Conservation (phyloP, 768 basidiomycete genomes). For the Pisolithus tinctorius region DNA sequence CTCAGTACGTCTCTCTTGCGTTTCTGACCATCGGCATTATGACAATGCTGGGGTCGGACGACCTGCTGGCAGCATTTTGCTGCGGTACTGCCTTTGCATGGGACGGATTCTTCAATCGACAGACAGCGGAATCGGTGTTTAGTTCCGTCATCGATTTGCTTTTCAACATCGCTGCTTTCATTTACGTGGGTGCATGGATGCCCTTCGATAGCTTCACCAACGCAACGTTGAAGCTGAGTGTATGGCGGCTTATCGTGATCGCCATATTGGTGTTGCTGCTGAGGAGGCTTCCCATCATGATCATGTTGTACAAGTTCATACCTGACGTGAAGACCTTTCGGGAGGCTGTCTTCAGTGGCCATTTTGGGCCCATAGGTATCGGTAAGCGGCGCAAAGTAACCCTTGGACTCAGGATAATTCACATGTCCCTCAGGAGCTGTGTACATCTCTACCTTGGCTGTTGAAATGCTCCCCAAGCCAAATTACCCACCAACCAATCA, state of each 20-base stretch:
- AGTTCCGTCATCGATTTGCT: constrained; percentile 93
- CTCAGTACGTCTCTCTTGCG: constrained; percentile 82
- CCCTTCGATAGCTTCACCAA: constrained; percentile 80
- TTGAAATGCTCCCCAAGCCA: constrained; percentile 46
- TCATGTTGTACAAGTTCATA: constrained; percentile 85
- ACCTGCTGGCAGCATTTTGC: constrained; percentile 89
- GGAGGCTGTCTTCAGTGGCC: constrained; percentile 91
- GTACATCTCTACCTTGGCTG: constrained; percentile 86
- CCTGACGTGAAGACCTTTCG: constrained; percentile 93
- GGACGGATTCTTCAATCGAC: constrained; percentile 91
- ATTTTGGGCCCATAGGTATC: constrained; percentile 87
- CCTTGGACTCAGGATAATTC: constrained; percentile 1
- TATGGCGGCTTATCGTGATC: constrained; percentile 81
- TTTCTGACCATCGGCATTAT: constrained; percentile 81
- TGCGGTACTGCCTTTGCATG: constrained; percentile 96
- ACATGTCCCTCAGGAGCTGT: constrained; percentile 55
- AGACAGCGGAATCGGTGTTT: constrained; percentile 93
- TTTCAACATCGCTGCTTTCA: constrained; percentile 93
- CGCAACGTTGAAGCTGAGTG: constrained; percentile 56
- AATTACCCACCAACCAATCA: constrained; percentile 45
- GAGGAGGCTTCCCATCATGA: constrained; percentile 76
- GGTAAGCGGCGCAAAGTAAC: constrained; percentile 32
- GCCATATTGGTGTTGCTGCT: constrained; percentile 78
- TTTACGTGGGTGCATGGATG: constrained; percentile 97
- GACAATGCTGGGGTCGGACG: constrained; percentile 84